Evolutionary conservation across 306 rosid genomes (phyloP).

Genomic region (Lathyrus oleraceus): DNA sequence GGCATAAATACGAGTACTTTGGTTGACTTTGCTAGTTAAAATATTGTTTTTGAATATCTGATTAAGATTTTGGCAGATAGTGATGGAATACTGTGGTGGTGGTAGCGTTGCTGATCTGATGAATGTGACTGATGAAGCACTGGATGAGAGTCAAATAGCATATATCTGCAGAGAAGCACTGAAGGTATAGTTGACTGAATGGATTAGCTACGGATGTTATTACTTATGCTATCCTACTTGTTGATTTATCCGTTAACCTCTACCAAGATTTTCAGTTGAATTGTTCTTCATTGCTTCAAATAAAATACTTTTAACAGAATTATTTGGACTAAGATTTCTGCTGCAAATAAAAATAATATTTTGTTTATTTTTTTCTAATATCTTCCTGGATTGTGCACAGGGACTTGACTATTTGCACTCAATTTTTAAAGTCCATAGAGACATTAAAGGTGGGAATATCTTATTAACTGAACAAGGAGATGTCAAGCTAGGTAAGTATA

Average conservation of each 20-base stretch:
- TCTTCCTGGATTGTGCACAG: constrained; percentile 42
- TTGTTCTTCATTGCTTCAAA: constrained; percentile 22
- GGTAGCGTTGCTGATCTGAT: constrained; percentile 97
- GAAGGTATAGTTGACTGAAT: constrained; percentile 62
- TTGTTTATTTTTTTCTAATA: constrained; percentile 25
- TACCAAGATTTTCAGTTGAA: constrained; percentile 20
- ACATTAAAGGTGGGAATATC: constrained; percentile 97
- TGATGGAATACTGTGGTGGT: constrained; percentile 99
- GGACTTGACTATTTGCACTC: constrained; percentile 96
- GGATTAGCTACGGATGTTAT: constrained; percentile 11
- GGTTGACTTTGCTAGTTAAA: constrained; percentile 30
- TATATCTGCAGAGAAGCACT: constrained; percentile 91
- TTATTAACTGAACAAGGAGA: constrained; percentile 97
- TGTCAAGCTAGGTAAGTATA: constrained; percentile 92
- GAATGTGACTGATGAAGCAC: constrained; percentile 77
- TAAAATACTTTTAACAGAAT: neutral
- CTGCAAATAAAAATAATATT: neutral
- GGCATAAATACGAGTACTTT: neutral
- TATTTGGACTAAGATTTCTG: constrained; percentile 31
- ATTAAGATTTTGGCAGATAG: constrained; percentile 75
- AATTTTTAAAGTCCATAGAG: constrained; percentile 98
- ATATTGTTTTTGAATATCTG: constrained; percentile 44
- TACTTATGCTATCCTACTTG: constrained; percentile 15
- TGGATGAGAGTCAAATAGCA: constrained; percentile 96
- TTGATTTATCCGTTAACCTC: constrained; percentile 24